Conservation (phyloP, 495 filamentous ascomycete species). For the Penicillium angulare region DNA sequence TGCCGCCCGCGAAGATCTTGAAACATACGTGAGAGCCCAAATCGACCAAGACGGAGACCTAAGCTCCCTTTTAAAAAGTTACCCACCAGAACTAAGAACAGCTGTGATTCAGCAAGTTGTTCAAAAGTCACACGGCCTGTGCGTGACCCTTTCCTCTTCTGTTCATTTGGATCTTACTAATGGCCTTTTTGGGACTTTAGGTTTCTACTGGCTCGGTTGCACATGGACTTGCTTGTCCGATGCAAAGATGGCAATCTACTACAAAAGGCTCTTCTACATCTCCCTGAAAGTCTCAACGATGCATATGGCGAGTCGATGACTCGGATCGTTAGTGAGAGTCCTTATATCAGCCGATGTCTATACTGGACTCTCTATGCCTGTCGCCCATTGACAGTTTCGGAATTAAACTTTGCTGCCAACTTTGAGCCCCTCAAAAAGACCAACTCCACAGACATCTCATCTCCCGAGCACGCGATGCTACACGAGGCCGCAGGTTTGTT, state of each 20-base stretch:
- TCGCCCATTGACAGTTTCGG: conserved; percentile 25
- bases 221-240: conserved; percentile 27
- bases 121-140: conserved; percentile 30
- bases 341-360: conserved; percentile 19
- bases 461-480: conserved; percentile 20
- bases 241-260: conserved; percentile 22
- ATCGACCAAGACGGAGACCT: no score
- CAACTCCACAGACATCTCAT: conserved; percentile 1
- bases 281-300: conserved; percentile 31
- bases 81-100: no score
- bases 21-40: no score
- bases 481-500: conserved; percentile 21
- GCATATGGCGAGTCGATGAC: conserved; percentile 37
- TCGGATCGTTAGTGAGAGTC: conserved; percentile 24
- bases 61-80: no score
- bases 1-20: conserved; percentile 18
- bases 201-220: conserved; percentile 30
- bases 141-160: conserved; percentile 7
- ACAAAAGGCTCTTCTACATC: conserved; percentile 24
- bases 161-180: background rate
- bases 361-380: conserved; percentile 32
- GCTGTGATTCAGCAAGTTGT: conserved; percentile 18
- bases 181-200: conserved; percentile 8
- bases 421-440: background rate
- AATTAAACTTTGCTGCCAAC: conserved; percentile 21